phyloP scores from a whole-genome alignment of 2,329 filamentous ascomycete species.

The Drechslerella stenobrocha region DNA sequence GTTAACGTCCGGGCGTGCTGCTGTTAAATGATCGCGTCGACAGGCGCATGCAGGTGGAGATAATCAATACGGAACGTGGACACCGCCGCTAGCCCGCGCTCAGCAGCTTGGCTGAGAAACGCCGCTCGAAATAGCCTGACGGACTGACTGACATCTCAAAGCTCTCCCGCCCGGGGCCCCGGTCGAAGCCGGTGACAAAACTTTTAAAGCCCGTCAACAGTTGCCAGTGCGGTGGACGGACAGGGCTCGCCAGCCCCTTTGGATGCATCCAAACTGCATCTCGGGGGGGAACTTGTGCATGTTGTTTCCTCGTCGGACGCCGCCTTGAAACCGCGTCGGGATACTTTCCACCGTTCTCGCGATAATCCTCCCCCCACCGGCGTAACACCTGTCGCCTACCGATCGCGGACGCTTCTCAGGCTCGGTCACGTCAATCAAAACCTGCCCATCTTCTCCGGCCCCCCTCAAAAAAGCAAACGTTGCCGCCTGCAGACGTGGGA shows the following conservation, averaged over 20 bases:
- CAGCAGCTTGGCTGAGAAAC: conserved; percentile 3
- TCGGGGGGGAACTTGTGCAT: too few species aligned
- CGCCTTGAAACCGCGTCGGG: conserved; percentile 43
- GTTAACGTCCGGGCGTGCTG: not conserved
- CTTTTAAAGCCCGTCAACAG: too few species aligned
- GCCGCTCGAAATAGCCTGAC: conserved; percentile 2
- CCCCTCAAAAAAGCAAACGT: conserved; percentile 1
- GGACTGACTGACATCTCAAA: too few species aligned
- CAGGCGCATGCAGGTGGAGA: not conserved
- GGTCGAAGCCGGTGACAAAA: conserved; percentile 44
- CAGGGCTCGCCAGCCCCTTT: too few species aligned
- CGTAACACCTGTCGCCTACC: conserved; percentile 3
- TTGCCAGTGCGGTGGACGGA: too few species aligned
- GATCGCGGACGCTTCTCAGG: conserved; percentile 8
- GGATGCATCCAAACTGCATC: conserved; percentile 11
- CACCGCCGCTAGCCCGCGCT: not conserved
- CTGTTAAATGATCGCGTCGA: not conserved
- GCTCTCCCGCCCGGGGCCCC: conserved; percentile 11
- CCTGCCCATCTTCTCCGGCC: too few species aligned
- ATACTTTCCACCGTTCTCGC: conserved; percentile 31
- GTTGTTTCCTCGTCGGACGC: conserved; percentile 18
- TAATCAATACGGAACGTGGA: too few species aligned
- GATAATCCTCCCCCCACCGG: conserved; percentile 38
- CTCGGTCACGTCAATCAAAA: conserved; percentile 7
- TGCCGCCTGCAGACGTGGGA: conserved; percentile 1